A percentile compares a stretch with the other conserved stretches of the same genome.
Conservation (phyloP, 176 grass and related monocot genomes). For the Alloteropsis semialata region DNA sequence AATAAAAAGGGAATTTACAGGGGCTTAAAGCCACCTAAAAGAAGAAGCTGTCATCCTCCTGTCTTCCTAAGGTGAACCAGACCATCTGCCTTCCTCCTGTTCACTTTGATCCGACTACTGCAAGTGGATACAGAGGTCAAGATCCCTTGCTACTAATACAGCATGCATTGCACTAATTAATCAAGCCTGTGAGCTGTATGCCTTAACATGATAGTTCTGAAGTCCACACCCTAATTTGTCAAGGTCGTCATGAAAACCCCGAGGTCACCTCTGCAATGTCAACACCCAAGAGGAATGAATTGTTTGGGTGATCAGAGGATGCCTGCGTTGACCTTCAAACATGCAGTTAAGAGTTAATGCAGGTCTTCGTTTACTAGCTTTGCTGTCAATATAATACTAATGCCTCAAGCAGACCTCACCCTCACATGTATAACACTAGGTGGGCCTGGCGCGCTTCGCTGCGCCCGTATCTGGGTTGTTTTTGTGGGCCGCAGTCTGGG, state of each 20-base stretch:
- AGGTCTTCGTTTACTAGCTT: background rate
- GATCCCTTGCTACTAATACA: background rate
- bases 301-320: background rate
- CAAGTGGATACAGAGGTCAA: too few relatives aligned
- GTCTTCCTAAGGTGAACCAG: background rate
- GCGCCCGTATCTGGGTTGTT: too few relatives aligned
- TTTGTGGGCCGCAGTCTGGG: too few relatives aligned
- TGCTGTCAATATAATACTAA: background rate
- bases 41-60: background rate
- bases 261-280: constrained; percentile 6
- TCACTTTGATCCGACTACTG: too few relatives aligned
- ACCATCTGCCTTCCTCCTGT: too few relatives aligned
- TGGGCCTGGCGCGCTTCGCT: too few relatives aligned
- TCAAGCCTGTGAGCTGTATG: background rate
- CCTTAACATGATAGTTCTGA: background rate
- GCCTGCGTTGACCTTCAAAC: background rate
- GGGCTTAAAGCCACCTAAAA: background rate
- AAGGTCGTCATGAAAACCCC: background rate
- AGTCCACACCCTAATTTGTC: background rate
- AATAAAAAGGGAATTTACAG: background rate
- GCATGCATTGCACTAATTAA: background rate
- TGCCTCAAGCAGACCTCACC: too few relatives aligned
- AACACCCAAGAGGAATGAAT: background rate
- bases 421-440: too few relatives aligned
- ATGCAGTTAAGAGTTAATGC: background rate